Conservation (phyloP, 768 basidiomycete genomes). For the Pisolithus orientalis region DNA sequence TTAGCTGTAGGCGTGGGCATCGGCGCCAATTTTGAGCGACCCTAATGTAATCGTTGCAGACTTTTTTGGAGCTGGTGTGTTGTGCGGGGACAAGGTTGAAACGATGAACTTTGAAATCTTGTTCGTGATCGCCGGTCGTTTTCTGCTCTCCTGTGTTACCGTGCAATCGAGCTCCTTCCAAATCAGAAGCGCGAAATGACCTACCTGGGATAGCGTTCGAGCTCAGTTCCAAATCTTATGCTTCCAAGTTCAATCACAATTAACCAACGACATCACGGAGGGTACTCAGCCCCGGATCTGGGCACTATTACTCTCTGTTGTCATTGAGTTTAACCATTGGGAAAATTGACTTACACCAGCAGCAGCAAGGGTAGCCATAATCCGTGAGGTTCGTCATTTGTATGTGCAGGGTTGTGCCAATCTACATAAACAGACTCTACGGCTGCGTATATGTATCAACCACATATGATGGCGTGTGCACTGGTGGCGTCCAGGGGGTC, state of each 20-base stretch:
- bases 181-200: slow-evolving; percentile 1
- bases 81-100: slow-evolving; percentile 41
- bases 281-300: slow-evolving; percentile 53
- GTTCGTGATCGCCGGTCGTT: slow-evolving; percentile 42
- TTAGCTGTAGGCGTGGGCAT: too few relatives aligned
- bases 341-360: slow-evolving; percentile 34
- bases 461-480: too few relatives aligned
- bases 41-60: slow-evolving; percentile 41
- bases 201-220: slow-evolving; percentile 16
- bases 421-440: too few relatives aligned
- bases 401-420: too few relatives aligned
- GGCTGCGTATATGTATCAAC: too few relatives aligned
- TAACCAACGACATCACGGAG: slow-evolving; percentile 57
- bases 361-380: too few relatives aligned
- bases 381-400: too few relatives aligned
- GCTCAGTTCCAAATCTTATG: slow-evolving; percentile 40
- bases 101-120: slow-evolving; percentile 32
- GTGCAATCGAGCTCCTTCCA: too few relatives aligned
- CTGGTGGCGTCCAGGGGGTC: too few relatives aligned
- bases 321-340: slow-evolving; percentile 43
- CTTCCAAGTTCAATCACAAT: slow-evolving; percentile 57
- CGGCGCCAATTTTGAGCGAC: too few relatives aligned
- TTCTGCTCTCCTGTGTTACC: slow-evolving; percentile 37
- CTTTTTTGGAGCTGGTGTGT: slow-evolving; percentile 34
- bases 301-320: slow-evolving; percentile 54